A percentile compares a stretch with the other conserved stretches of the same genome.
Conservation (phyloP, 345 rosid species). For the Kernera saxatilis region DNA sequence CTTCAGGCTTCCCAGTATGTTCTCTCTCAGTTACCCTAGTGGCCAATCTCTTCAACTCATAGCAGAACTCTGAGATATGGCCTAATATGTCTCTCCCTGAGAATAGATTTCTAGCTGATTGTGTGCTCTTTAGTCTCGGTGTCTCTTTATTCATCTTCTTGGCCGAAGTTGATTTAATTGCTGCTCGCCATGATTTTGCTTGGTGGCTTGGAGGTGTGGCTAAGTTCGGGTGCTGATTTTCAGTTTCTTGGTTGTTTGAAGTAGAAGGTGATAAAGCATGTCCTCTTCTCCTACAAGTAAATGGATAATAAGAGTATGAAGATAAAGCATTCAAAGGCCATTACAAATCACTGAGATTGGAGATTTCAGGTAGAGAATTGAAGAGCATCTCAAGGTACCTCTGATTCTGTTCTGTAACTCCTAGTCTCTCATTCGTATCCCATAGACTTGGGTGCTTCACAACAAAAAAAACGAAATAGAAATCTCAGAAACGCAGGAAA, state of each 20-base stretch:
- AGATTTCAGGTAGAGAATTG: neutral
- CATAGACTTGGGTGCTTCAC: slow-evolving; percentile 9
- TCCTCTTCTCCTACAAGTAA: slow-evolving; percentile 49
- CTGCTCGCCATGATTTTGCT: slow-evolving; percentile 42
- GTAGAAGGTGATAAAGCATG: slow-evolving; percentile 35
- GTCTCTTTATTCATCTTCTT: slow-evolving; percentile 46
- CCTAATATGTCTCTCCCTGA: slow-evolving; percentile 68
- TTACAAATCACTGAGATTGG: neutral
- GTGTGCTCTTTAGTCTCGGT: slow-evolving; percentile 57
- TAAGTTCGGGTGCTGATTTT: slow-evolving; percentile 66
- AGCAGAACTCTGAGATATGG: slow-evolving; percentile 80
- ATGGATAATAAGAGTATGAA: neutral
- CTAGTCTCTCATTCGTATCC: neutral
- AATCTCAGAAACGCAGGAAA: neutral
- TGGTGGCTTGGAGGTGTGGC: slow-evolving; percentile 40
- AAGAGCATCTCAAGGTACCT: slow-evolving; percentile 16
- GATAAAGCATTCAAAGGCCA: neutral
- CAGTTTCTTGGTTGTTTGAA: slow-evolving; percentile 42
- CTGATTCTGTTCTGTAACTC: slow-evolving; percentile 13
- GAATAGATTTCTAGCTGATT: slow-evolving; percentile 78
- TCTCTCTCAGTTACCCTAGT: slow-evolving; percentile 64
- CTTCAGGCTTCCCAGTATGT: slow-evolving; percentile 27
- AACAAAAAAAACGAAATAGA: neutral
- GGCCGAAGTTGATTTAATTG: slow-evolving; percentile 50
- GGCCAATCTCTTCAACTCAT: slow-evolving; percentile 74